phyloP scores from a whole-genome alignment of 1,284 basidiomycete species.

The Cutaneotrichosporon daszewskae region DNA sequence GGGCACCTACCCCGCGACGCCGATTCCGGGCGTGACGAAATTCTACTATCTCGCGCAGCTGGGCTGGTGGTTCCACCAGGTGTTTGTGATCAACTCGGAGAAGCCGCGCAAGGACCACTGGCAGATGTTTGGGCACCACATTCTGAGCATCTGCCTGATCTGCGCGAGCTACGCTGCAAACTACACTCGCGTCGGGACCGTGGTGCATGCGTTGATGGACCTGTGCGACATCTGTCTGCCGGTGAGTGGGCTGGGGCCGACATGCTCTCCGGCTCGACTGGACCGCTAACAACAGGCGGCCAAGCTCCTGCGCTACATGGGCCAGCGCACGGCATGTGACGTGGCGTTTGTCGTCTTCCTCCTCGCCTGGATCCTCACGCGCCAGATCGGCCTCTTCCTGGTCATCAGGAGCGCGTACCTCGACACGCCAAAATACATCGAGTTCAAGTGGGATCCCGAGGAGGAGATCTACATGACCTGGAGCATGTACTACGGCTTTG shows the following conservation, averaged over 20 bases:
- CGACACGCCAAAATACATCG: slow-evolving; percentile 54
- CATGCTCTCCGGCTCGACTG: too few relatives aligned
- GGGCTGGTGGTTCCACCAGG: slow-evolving; percentile 90
- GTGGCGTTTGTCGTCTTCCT: slow-evolving; percentile 73
- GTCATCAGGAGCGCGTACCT: slow-evolving; percentile 60
- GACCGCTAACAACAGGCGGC: slow-evolving; percentile 57
- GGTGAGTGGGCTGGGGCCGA: slow-evolving; percentile 61
- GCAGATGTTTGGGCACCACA: slow-evolving; percentile 94
- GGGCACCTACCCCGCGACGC: slow-evolving; percentile 74
- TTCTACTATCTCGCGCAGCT: slow-evolving; percentile 85
- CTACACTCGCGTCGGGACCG: slow-evolving; percentile 78
- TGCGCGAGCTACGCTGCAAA: slow-evolving; percentile 71
- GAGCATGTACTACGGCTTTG: slow-evolving; percentile 54
- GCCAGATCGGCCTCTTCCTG: slow-evolving; percentile 70
- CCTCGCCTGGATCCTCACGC: slow-evolving; percentile 79
- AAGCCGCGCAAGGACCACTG: slow-evolving; percentile 83
- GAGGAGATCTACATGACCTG: slow-evolving; percentile 57
- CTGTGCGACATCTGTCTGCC: slow-evolving; percentile 85
- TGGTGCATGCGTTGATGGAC: slow-evolving; percentile 89
- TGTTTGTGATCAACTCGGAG: slow-evolving; percentile 90
- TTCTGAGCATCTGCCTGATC: slow-evolving; percentile 81
- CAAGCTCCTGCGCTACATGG: slow-evolving; percentile 88
- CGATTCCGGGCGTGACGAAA: slow-evolving; percentile 72
- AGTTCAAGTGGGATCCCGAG: slow-evolving; percentile 58
- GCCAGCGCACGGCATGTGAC: slow-evolving; percentile 64